Conservation (phyloP, 371 early-diverging fungal species). For the Phascolomyces articulosus region DNA sequence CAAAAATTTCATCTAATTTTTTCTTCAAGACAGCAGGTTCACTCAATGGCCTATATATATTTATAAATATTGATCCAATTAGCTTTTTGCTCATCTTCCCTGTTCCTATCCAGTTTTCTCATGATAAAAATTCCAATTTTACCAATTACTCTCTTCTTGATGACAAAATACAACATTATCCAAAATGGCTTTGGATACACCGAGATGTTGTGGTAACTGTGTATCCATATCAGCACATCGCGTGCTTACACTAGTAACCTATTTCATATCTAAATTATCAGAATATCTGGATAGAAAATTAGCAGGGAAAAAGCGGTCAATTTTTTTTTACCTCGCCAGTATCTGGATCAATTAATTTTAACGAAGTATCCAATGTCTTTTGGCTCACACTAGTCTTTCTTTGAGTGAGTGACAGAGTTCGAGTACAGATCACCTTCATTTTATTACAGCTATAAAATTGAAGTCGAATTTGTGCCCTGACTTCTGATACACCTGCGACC, state of each 20-base stretch:
- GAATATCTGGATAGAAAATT: not conserved
- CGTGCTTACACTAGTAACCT: slow-evolving; percentile 74
- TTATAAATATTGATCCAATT: no score
- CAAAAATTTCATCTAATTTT: slow-evolving; percentile 99
- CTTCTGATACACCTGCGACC: slow-evolving; percentile 83
- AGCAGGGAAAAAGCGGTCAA: not conserved
- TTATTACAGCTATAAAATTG: slow-evolving; percentile 83
- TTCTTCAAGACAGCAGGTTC: slow-evolving; percentile 95
- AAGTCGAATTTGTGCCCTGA: slow-evolving; percentile 95
- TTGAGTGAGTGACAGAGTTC: slow-evolving; percentile 81
- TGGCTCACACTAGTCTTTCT: slow-evolving; percentile 65
- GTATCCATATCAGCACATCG: slow-evolving; percentile 90
- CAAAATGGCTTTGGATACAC: slow-evolving; percentile 91
- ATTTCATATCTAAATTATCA: not conserved
- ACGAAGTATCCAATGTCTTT: slow-evolving; percentile 89
- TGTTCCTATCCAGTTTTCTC: no score
- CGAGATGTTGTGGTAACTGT: slow-evolving; percentile 85
- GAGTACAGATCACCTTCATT: slow-evolving; percentile 75
- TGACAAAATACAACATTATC: slow-evolving; percentile 99
- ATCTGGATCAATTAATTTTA: slow-evolving; percentile 63
- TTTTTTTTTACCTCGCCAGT: slow-evolving; percentile 58
- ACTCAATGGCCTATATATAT: slow-evolving; percentile 87
- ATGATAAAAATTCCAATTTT: slow-evolving; percentile 5
- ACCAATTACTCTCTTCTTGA: slow-evolving; percentile 99
- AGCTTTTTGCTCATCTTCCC: no score